A percentile compares a stretch with the other conserved stretches of the same genome.
Evolutionary conservation across 1,284 basidiomycete species (phyloP).

Genomic region (Phenoliferia sp.): DNA sequence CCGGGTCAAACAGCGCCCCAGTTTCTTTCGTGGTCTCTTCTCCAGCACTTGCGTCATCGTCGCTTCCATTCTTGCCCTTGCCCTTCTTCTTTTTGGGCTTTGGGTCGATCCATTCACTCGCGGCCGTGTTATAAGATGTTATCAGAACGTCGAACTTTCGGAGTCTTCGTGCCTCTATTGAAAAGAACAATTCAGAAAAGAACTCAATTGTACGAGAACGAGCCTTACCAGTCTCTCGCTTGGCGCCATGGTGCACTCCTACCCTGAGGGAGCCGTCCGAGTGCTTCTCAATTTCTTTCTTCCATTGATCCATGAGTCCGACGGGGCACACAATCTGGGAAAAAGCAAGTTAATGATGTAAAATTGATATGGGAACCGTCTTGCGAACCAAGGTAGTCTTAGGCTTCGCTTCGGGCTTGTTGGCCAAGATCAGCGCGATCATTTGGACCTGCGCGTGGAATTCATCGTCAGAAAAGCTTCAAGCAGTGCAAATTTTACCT

Average conservation of each 20-base stretch:
- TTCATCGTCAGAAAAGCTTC: constrained; percentile 1
- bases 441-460: constrained; percentile 3
- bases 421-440: constrained; percentile 32
- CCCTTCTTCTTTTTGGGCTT: constrained; percentile 26
- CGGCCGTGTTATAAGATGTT: constrained; percentile 63
- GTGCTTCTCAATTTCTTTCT: constrained; percentile 75
- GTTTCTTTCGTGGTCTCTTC: constrained; percentile 44
- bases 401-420: constrained; percentile 15
- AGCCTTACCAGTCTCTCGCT: constrained; percentile 59
- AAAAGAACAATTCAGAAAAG: neutral
- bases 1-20: constrained; percentile 66
- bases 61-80: constrained; percentile 40
- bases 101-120: constrained; percentile 25
- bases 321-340: constrained; percentile 41
- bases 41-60: constrained; percentile 16
- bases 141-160: constrained; percentile 56
- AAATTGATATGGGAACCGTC: too few species aligned
- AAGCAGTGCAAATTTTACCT: constrained; percentile 8
- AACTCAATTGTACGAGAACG: too few species aligned
- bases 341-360: neutral
- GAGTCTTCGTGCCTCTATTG: constrained; percentile 57
- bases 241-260: constrained; percentile 73
- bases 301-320: constrained; percentile 87
- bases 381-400: constrained; percentile 25
- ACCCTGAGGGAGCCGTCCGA: constrained; percentile 62